Conservation (phyloP, 1,284 basidiomycete species). For the Puccinia horiana region DNA sequence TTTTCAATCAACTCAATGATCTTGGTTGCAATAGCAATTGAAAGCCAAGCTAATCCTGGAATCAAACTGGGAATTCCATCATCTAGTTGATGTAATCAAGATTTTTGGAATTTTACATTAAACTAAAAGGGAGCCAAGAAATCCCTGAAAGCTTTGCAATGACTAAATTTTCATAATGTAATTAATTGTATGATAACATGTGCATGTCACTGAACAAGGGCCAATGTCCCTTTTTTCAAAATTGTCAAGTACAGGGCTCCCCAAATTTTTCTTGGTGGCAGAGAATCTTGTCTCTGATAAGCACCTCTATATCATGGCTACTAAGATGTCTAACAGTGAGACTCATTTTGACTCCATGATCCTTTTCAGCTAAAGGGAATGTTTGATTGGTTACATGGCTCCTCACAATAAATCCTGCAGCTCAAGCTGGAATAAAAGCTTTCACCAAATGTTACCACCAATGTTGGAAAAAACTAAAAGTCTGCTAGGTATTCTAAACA, state of each 20-base stretch:
- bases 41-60: too few species aligned
- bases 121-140: too few species aligned
- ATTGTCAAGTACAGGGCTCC: too few species aligned
- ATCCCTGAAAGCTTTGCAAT: too few species aligned
- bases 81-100: neutral
- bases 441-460: neutral
- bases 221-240: too few species aligned
- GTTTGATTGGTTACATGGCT: slow-evolving; percentile 12
- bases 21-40: neutral
- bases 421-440: slow-evolving; percentile 9
- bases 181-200: too few species aligned
- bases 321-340: neutral
- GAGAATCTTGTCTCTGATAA: too few species aligned
- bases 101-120: neutral
- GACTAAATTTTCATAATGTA: too few species aligned
- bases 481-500: neutral
- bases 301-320: slow-evolving; percentile 12
- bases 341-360: neutral
- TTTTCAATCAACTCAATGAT: neutral
- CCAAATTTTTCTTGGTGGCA: too few species aligned
- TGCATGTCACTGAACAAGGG: too few species aligned
- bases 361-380: too few species aligned
- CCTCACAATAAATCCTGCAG: neutral
- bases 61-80: neutral
- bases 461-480: neutral